Conservation (phyloP, 345 rosid species). For the Sisymbrium altissimum region DNA sequence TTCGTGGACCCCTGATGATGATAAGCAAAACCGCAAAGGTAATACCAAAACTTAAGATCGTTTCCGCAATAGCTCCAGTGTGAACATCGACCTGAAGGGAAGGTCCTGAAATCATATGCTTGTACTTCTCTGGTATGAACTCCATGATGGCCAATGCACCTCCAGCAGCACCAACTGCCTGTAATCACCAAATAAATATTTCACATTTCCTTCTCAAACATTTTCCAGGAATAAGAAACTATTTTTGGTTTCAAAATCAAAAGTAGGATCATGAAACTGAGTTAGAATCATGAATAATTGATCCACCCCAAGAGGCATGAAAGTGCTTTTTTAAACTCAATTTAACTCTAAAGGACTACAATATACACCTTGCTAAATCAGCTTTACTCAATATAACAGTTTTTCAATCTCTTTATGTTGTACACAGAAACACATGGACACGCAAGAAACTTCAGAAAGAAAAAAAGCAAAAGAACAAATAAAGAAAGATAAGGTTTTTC, state of each 20-base stretch:
- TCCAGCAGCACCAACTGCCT: constrained; percentile 93
- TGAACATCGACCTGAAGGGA: constrained; percentile 76
- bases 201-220: neutral
- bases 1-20: constrained; percentile 69
- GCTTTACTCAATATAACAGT: neutral
- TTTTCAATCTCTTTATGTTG: neutral
- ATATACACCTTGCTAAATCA: neutral
- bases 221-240: neutral
- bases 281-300: neutral
- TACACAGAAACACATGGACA: constrained; percentile 10
- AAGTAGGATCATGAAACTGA: neutral
- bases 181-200: constrained; percentile 18
- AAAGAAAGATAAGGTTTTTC: constrained; percentile 13
- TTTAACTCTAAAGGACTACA: neutral
- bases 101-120: constrained; percentile 85
- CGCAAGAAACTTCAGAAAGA: constrained; percentile 6
- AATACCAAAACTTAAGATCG: constrained; percentile 71
- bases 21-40: constrained; percentile 70
- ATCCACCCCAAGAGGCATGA: neutral
- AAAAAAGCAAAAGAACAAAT: constrained; percentile 14
- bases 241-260: neutral
- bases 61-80: constrained; percentile 94
- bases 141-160: constrained; percentile 83
- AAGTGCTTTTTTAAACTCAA: neutral
- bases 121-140: constrained; percentile 66